Evolutionary conservation across 306 rosid species (phyloP), one percentile per base, ranked within the genome.

Genomic region (Delonix regia): DNA sequence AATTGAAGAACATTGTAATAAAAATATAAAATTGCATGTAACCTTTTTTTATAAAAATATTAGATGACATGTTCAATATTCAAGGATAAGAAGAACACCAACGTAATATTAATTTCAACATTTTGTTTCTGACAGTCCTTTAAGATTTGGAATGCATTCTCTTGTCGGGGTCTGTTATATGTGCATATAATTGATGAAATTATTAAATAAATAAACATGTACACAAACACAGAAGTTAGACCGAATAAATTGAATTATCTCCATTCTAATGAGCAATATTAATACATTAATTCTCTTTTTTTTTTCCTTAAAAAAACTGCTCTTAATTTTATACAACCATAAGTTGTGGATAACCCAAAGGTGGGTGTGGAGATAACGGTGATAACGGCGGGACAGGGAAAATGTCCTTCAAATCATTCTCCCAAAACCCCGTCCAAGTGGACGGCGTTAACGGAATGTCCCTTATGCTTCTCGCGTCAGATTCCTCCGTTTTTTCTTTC

Each of bases 391-490:
- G 95, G 0, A 91, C 83, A 30, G 13, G 78, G 60, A 91, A 87
- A 1, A 87, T 10, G 10, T 89, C 97, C 21, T 84, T 88, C 6
- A 79, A 66, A 45, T 92, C 96, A 10, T 51, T 12, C 7, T 95
- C 97, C 93, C 91, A 91, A 5, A 83, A 66, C 76, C 85, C 83
- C 16, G 76, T 83, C 94, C 97, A 92, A 67, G 33, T 63, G 3
- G 99, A 91, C 88, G 99, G 98, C 84, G 98, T 92, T 71, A 92
- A 73, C 69, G 97, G 97, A 59, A 72, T 74, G 33, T 89, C 93
- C 44, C n/a, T 80, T 16, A 66, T 3, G 38, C 42, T 25, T 2
- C 52, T 76, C 16, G 76, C 73, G 0, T 74, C 82, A 0, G 53
- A 28, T 22, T 79, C 92, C 71, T 68, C 45, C 56, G 62, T 39